phyloP scores from a whole-genome alignment of 2,329 filamentous ascomycete genomes.

The Tothia fuscella region DNA sequence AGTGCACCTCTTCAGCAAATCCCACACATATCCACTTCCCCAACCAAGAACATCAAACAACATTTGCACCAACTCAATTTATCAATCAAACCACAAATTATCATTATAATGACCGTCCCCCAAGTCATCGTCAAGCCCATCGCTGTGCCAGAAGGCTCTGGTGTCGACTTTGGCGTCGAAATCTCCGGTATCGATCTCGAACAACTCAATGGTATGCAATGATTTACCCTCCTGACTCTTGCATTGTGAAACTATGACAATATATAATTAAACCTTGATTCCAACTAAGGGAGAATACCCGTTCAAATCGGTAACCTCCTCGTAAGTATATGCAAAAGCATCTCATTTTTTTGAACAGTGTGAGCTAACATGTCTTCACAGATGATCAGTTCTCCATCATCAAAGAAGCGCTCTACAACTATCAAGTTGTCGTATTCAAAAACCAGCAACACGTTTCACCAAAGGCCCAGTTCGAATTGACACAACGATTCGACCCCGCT shows the following conservation, averaged over 20 bases:
- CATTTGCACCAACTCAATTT: neutral
- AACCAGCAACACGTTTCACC: conserved; percentile 52
- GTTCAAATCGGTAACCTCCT: conserved; percentile 12
- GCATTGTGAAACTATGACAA: too few species aligned
- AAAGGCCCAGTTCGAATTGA: conserved; percentile 62
- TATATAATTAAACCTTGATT: too few species aligned
- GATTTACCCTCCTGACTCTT: neutral
- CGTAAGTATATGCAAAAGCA: conserved; percentile 6
- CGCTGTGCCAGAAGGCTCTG: conserved; percentile 5
- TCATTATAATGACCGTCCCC: conserved; percentile 8
- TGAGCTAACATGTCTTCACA: conserved; percentile 14
- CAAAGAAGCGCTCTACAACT: conserved; percentile 51
- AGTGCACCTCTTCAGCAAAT: neutral
- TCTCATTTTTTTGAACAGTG: neutral
- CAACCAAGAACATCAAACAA: neutral
- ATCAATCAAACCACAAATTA: neutral
- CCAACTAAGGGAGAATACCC: conserved; percentile 10
- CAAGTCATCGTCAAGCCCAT: conserved; percentile 8
- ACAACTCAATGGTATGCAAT: conserved; percentile 10
- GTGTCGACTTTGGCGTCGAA: conserved; percentile 9
- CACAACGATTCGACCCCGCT: conserved; percentile 57
- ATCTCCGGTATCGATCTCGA: conserved; percentile 10
- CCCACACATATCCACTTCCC: neutral
- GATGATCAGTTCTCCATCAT: conserved; percentile 55
- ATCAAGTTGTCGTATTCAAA: conserved; percentile 62